These are phyloP conservation scores for Neurospora sp. DNA, from an alignment of 495 filamentous ascomycete species.

Conservation along the genomic window DNA sequence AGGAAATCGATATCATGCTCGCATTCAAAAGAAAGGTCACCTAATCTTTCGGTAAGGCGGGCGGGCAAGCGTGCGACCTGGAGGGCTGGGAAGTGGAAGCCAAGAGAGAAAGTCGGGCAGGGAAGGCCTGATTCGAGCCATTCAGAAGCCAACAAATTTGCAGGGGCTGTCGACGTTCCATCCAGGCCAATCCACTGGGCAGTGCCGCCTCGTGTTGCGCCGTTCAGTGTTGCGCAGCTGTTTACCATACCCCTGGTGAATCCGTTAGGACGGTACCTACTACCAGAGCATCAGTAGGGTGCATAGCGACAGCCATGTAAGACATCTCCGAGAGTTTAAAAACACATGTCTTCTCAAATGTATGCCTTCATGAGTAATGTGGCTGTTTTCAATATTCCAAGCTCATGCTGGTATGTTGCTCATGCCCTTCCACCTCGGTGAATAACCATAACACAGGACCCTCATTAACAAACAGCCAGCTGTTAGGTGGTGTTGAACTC, in stretches of 20 bases:
- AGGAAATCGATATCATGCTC: background rate
- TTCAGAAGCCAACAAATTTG: background rate
- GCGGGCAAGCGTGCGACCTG: background rate
- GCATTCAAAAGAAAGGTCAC: background rate
- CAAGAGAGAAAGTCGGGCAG: background rate
- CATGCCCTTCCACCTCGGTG: background rate
- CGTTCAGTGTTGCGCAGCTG: background rate
- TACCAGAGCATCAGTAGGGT: background rate
- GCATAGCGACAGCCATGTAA: background rate
- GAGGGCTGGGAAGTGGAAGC: background rate
- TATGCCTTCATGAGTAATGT: too few relatives aligned
- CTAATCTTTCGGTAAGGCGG: background rate
- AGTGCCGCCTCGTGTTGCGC: background rate
- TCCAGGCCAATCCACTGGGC: background rate
- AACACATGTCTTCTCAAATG: background rate
- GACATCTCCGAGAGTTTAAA: background rate
- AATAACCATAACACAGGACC: background rate
- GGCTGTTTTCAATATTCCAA: background rate
- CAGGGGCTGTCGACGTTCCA: background rate
- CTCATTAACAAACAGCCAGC: background rate
- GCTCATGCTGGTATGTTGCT: background rate
- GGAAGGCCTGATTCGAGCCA: background rate
- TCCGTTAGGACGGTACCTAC: background rate
- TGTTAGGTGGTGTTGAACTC: background rate
- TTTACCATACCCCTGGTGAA: background rate